Evolutionary conservation across 2,329 filamentous ascomycete genomes (phyloP).

Genomic region (Ophiostoma australiae): DNA sequence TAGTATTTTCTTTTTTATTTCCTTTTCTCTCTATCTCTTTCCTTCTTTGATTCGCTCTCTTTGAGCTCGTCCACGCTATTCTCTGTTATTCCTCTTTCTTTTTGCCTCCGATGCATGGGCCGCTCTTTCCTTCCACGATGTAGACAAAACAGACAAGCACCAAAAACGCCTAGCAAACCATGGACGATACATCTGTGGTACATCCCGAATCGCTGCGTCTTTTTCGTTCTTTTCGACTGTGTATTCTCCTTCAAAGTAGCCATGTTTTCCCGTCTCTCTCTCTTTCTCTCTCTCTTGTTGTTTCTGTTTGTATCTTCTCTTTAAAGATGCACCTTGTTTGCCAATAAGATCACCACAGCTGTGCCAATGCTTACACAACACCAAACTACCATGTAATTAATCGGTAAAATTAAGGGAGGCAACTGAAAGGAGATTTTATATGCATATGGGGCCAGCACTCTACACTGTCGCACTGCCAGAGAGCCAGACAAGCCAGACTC

Average conservation of each 20-base stretch:
- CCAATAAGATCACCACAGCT: neutral
- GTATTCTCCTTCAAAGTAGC: neutral
- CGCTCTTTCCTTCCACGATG: neutral
- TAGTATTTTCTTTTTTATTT: neutral
- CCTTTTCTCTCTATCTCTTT: neutral
- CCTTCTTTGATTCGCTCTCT: neutral
- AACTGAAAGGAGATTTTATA: constrained; percentile 3
- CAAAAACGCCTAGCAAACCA: neutral
- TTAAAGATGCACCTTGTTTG: neutral
- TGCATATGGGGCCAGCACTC: neutral
- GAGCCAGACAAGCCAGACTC: neutral
- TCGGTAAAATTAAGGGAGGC: neutral
- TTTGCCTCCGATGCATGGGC: neutral
- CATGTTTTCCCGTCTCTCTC: neutral
- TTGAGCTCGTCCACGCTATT: neutral
- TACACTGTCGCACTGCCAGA: neutral
- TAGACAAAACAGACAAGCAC: neutral
- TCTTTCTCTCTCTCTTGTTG: neutral
- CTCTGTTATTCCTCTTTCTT: neutral
- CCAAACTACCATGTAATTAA: neutral
- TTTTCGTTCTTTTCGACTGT: neutral
- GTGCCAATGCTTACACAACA: neutral
- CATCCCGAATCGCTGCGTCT: neutral
- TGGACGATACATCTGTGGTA: neutral
- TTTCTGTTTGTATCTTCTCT: neutral